Conservation (phyloP, 2,329 filamentous ascomycete genomes). For the Cryphonectria nitschkei region DNA sequence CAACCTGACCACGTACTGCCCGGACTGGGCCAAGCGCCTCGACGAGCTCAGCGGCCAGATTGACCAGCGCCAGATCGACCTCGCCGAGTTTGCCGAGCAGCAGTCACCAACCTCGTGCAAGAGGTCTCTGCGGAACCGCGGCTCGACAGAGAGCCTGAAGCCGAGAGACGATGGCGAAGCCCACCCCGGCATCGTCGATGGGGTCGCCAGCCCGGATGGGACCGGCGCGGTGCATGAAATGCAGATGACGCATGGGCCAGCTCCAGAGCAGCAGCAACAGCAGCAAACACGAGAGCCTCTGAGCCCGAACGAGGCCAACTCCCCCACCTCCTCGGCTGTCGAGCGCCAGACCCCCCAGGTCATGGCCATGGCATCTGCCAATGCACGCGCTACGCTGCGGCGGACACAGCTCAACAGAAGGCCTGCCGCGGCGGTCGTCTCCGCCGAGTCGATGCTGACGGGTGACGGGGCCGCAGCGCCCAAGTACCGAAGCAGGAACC, state of each 20-base stretch:
- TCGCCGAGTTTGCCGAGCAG: constrained; percentile 47
- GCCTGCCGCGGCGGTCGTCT: background rate
- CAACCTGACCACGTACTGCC: constrained; percentile 58
- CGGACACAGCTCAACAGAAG: constrained; percentile 49
- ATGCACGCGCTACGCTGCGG: constrained; percentile 52
- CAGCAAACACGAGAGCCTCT: constrained; percentile 22
- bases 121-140: constrained; percentile 35
- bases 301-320: constrained; percentile 35
- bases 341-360: constrained; percentile 50
- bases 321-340: constrained; percentile 41
- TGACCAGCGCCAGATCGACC: constrained; percentile 62
- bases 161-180: constrained; percentile 33
- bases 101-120: constrained; percentile 27
- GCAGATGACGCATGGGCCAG: constrained; percentile 12
- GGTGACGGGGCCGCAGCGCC: constrained; percentile 47
- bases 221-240: background rate
- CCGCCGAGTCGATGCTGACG: constrained; percentile 55
- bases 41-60: constrained; percentile 65
- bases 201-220: background rate
- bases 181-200: constrained; percentile 10
- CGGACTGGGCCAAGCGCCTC: constrained; percentile 62
- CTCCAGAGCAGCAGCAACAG: background rate
- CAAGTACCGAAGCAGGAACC: constrained; percentile 70
- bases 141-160: constrained; percentile 35
- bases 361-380: constrained; percentile 49